Evolutionary conservation across 345 rosid genomes (phyloP).

Genomic region (Arabis alpina): DNA sequence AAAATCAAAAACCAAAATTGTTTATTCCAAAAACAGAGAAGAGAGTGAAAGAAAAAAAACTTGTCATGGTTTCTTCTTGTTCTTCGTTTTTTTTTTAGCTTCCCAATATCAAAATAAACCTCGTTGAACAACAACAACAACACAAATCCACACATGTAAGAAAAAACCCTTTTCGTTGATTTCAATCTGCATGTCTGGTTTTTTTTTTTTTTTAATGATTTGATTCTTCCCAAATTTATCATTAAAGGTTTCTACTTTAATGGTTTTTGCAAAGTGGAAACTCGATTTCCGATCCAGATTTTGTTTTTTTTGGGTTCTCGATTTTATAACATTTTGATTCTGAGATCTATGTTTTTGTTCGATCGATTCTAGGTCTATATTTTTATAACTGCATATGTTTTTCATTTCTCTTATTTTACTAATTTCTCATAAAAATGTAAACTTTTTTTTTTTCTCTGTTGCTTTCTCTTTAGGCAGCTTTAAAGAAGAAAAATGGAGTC

Average conservation of each 20-base stretch:
- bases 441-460: slow-evolving; percentile 36
- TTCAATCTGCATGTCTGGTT: slow-evolving; percentile 29
- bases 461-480: slow-evolving; percentile 55
- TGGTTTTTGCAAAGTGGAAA: slow-evolving; percentile 36
- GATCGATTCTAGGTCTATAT: slow-evolving; percentile 53
- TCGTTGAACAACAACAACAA: slow-evolving; percentile 32
- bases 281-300: slow-evolving; percentile 47
- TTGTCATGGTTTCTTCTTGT: slow-evolving; percentile 31
- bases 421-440: slow-evolving; percentile 6
- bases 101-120: slow-evolving; percentile 48
- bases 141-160: slow-evolving; percentile 55
- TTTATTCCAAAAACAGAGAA: slow-evolving; percentile 18
- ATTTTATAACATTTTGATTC: slow-evolving; percentile 51
- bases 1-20: slow-evolving; percentile 2
- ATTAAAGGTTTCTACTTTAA: slow-evolving; percentile 36
- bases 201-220: slow-evolving; percentile 20
- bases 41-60: slow-evolving; percentile 31
- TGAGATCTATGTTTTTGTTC: slow-evolving; percentile 84
- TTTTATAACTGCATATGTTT: neutral
- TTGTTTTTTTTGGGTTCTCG: neutral
- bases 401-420: slow-evolving; percentile 48
- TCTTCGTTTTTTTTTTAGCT: slow-evolving; percentile 60
- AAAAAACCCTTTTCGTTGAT: neutral
- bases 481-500: slow-evolving; percentile 59
- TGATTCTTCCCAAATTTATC: slow-evolving; percentile 47